Evolutionary conservation across 208 protist species (phyloP), one percentile per base, ranked within the genome.

Genomic region (Trypanosoma conorhini): DNA sequence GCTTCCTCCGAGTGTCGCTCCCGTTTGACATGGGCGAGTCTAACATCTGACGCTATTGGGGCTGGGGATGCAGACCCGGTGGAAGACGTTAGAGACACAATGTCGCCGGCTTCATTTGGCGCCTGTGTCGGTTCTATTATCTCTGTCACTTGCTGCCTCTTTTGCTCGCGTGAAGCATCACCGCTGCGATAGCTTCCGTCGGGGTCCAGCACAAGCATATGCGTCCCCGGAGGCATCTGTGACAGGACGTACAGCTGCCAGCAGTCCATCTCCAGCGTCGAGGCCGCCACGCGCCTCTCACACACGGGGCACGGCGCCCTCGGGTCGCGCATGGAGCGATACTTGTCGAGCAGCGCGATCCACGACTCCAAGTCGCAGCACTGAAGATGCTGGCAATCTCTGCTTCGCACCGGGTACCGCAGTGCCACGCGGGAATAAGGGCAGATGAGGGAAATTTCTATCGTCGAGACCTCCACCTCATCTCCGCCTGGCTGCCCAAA

Each of bases 331-430:
- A 95, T 75, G 8, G 89, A 87, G 44, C 88, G 84, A 58, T 81
- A 80, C 63, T 92, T 89, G 46, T 81, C 78, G 24, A 97, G 80
- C 74, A 97, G 76, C 35, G 86, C 74, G 62, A 95, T 76, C 89
- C 92, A 97, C 48, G 89, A 95, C 28, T 95, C 86, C 44, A 97
- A 64, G 67, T 97, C 92, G 70, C 92, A 97, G 83, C 92, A 97
- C 71, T 97, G 92, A 33, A 97, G 68, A 65, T 97, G 92, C 46
- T 70, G 79, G 75, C 92, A 97, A 33, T 86, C 74, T 30, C 61
- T 62, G 79, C 92, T 93, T 42, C 92, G 83, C 51, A 95, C 89
- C 8, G 89, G 92, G 24, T 78, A 57, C 46, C 33, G 51, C 44
- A 97, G 87, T 12, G 81, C 79, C 31, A 87, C 70, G 13, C 83